phyloP scores from a whole-genome alignment of 306 rosid genomes.

The Rubus parviflorus region DNA sequence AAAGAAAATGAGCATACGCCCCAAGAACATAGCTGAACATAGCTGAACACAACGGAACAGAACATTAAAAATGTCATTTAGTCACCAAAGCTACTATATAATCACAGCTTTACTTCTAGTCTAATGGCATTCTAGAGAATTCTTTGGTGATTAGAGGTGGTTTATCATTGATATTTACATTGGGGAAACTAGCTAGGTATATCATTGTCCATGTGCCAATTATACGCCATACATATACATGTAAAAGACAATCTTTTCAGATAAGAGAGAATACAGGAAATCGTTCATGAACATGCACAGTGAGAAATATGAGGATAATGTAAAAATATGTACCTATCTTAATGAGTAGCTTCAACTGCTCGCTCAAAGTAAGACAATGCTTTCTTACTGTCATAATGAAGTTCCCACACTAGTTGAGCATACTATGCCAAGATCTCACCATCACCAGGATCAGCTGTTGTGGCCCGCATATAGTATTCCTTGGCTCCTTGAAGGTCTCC shows the following conservation, averaged over 20 bases:
- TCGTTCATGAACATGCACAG: background rate
- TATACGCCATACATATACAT: too few relatives aligned
- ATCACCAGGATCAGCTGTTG: constrained; percentile 58
- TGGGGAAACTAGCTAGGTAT: too few relatives aligned
- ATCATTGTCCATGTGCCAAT: too few relatives aligned
- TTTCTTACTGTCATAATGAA: constrained; percentile 55
- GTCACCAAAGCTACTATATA: too few relatives aligned
- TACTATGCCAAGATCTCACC: constrained; percentile 63
- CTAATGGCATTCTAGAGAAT: too few relatives aligned
- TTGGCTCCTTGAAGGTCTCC: constrained; percentile 67
- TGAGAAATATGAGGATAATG: background rate
- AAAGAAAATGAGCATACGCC: too few relatives aligned
- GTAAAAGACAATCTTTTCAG: background rate
- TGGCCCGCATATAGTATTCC: constrained; percentile 53
- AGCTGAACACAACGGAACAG: too few relatives aligned
- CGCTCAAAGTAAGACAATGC: constrained; percentile 53
- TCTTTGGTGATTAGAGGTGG: too few relatives aligned
- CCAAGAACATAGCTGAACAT: too few relatives aligned
- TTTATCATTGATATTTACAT: too few relatives aligned
- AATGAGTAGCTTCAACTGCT: constrained; percentile 60
- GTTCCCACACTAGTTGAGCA: constrained; percentile 80
- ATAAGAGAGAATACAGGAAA: background rate
- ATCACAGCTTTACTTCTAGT: too few relatives aligned
- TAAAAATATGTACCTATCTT: constrained; percentile 52
- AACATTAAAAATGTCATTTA: too few relatives aligned